phyloP scores from a whole-genome alignment of 2,329 filamentous ascomycete species.

The Fusarium burgessii region DNA sequence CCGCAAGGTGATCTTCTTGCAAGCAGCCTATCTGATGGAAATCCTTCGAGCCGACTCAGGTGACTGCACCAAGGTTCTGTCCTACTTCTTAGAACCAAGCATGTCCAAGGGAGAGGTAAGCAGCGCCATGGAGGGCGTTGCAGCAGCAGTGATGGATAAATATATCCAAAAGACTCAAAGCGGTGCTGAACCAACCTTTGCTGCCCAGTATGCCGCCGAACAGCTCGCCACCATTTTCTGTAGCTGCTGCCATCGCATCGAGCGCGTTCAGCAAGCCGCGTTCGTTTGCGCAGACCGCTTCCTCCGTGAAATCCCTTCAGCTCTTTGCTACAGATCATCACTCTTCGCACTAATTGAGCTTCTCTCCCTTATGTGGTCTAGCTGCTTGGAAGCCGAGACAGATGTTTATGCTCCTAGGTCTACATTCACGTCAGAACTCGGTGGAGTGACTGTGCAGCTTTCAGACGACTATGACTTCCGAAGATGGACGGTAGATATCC shows the following conservation, averaged over 20 bases:
- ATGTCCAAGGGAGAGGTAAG: slow-evolving; percentile 74
- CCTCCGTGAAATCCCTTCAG: slow-evolving; percentile 85
- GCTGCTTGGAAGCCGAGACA: slow-evolving; percentile 92
- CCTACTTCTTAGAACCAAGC: slow-evolving; percentile 95
- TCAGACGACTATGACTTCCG: slow-evolving; percentile 92
- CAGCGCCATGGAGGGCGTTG: slow-evolving; percentile 73
- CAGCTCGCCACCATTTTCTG: slow-evolving; percentile 89
- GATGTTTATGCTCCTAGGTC: slow-evolving; percentile 92
- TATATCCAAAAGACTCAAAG: slow-evolving; percentile 82
- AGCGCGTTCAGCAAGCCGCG: slow-evolving; percentile 89
- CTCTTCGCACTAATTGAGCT: slow-evolving; percentile 94
- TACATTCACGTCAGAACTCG: slow-evolving; percentile 80
- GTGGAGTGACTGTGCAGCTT: slow-evolving; percentile 86
- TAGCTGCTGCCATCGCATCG: slow-evolving; percentile 92
- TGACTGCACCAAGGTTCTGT: slow-evolving; percentile 88
- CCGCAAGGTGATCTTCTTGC: slow-evolving; percentile 90
- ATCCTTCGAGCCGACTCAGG: slow-evolving; percentile 86
- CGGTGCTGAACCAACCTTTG: slow-evolving; percentile 80
- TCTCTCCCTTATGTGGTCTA: slow-evolving; percentile 93
- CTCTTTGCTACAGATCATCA: slow-evolving; percentile 88
- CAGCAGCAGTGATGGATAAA: slow-evolving; percentile 77
- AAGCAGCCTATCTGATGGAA: slow-evolving; percentile 90
- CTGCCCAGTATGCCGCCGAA: slow-evolving; percentile 89
- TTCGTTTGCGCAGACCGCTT: slow-evolving; percentile 86
- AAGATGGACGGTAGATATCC: slow-evolving; percentile 79